Evolutionary conservation across 169 alveolate species (phyloP).

Genomic region (Sarcocystis neurona): DNA sequence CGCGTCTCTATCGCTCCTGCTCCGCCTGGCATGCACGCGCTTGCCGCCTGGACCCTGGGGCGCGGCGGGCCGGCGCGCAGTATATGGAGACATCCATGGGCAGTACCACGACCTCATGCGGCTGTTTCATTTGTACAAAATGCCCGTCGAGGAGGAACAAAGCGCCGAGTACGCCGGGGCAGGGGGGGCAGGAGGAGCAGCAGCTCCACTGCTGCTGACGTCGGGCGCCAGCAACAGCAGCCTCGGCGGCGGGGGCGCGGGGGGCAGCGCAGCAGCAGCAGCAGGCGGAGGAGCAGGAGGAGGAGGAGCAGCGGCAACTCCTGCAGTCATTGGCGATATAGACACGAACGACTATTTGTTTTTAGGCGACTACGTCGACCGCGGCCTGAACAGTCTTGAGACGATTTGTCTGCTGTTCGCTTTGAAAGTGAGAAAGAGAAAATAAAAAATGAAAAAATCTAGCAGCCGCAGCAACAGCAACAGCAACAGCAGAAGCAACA

Average conservation of each 20-base stretch:
- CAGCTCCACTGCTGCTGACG: too few relatives aligned
- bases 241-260: constrained; percentile 58
- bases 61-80: too few relatives aligned
- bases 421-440: constrained; percentile 76
- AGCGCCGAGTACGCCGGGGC: constrained; percentile 58
- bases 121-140: constrained; percentile 86
- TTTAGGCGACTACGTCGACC: constrained; percentile 98
- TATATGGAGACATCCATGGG: constrained; percentile 99
- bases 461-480: constrained; percentile 38
- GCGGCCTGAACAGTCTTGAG: constrained; percentile 95
- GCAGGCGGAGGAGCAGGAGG: constrained; percentile 52
- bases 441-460: background rate
- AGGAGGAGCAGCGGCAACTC: background rate
- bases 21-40: too few relatives aligned
- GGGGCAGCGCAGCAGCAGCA: background rate
- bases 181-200: background rate
- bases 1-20: too few relatives aligned
- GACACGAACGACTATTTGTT: constrained; percentile 96
- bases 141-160: constrained; percentile 85
- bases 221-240: constrained; percentile 64
- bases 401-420: constrained; percentile 97
- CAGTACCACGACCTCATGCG: constrained; percentile 98
- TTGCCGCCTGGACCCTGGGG: too few relatives aligned
- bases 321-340: constrained; percentile 90
- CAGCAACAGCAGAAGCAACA: background rate